Percentiles rank a stretch among this genome's conserved stretches.
Conservation (phyloP, 2,329 filamentous ascomycete genomes). For the Huntiella decipiens region DNA sequence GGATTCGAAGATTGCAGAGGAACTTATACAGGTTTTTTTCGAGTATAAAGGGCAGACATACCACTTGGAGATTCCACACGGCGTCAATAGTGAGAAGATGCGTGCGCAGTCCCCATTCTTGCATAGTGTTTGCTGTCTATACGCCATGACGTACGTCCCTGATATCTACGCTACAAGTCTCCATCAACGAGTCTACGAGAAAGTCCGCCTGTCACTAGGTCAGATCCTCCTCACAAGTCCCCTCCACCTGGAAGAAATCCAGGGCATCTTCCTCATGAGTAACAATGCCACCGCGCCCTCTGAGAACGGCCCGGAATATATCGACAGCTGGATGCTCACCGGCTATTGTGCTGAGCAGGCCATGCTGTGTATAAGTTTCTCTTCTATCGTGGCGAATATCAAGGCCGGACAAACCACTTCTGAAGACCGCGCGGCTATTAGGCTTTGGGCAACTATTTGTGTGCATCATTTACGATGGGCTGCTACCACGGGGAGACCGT, state of each 20-base stretch:
- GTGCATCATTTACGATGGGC: slow-evolving; percentile 23
- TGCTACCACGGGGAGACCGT: slow-evolving; percentile 22
- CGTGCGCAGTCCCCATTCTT: slow-evolving; percentile 21
- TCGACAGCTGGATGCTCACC: slow-evolving; percentile 25
- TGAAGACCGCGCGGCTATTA: slow-evolving; percentile 18
- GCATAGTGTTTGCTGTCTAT: slow-evolving; percentile 22
- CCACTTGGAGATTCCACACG: slow-evolving; percentile 9
- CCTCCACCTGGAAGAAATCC: slow-evolving; percentile 23
- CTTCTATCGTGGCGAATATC: slow-evolving; percentile 21
- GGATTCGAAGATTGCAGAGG: slow-evolving; percentile 9
- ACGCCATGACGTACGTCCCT: slow-evolving; percentile 19
- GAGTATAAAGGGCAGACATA: slow-evolving; percentile 10
- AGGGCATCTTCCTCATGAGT: slow-evolving; percentile 22
- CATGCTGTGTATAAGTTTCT: slow-evolving; percentile 25
- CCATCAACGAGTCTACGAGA: slow-evolving; percentile 22
- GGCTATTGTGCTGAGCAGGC: slow-evolving; percentile 25
- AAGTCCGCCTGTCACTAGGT: slow-evolving; percentile 21
- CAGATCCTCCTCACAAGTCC: slow-evolving; percentile 22
- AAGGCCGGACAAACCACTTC: slow-evolving; percentile 17
- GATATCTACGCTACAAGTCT: slow-evolving; percentile 11
- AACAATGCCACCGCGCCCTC: slow-evolving; percentile 13
- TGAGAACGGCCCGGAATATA: slow-evolving; percentile 18
- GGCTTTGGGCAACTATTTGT: slow-evolving; percentile 21
- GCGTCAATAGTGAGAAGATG: slow-evolving; percentile 13
- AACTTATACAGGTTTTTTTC: slow-evolving; percentile 10